Evolutionary conservation across 73 alveolate species (phyloP).

Genomic region (Breviolum minutum): DNA sequence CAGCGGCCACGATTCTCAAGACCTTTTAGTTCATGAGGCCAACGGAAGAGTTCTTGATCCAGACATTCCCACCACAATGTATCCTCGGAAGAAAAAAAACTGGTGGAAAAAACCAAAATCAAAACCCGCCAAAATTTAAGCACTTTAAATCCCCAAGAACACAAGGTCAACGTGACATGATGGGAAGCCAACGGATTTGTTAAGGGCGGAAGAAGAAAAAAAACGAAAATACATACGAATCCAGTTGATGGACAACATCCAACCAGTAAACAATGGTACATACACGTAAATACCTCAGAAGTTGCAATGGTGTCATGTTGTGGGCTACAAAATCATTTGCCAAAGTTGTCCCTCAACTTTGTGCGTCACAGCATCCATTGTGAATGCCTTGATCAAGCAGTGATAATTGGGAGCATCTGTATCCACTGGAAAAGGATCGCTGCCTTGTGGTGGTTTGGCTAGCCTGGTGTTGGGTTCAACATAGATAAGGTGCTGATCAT

Average conservation of each 20-base stretch:
- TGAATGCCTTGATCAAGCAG: constrained; percentile 23
- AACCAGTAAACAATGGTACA: neutral
- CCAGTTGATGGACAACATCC: neutral
- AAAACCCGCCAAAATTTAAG: too few species aligned
- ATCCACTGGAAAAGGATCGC: constrained; percentile 35
- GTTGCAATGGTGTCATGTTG: too few species aligned
- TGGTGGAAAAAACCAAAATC: neutral
- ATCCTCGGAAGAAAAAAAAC: neutral
- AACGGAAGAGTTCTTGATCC: constrained; percentile 32
- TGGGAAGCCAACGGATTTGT: too few species aligned
- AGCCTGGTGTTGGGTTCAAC: neutral
- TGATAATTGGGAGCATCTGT: constrained; percentile 4
- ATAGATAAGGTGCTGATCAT: constrained; percentile 41
- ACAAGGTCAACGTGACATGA: too few species aligned
- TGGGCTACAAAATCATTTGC: too few species aligned
- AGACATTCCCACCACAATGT: constrained; percentile 72
- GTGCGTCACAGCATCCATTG: neutral
- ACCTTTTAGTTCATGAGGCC: neutral
- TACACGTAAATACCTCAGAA: too few species aligned
- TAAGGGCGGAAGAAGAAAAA: too few species aligned
- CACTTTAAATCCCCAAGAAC: too few species aligned
- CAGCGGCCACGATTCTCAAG: neutral
- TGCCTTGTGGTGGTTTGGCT: neutral
- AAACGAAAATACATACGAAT: neutral
- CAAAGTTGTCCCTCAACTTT: neutral